Evolutionary conservation across 352 stramenopile genomes (phyloP), one percentile per base, ranked within the genome.

Genomic region (Phytophthora idaei): DNA sequence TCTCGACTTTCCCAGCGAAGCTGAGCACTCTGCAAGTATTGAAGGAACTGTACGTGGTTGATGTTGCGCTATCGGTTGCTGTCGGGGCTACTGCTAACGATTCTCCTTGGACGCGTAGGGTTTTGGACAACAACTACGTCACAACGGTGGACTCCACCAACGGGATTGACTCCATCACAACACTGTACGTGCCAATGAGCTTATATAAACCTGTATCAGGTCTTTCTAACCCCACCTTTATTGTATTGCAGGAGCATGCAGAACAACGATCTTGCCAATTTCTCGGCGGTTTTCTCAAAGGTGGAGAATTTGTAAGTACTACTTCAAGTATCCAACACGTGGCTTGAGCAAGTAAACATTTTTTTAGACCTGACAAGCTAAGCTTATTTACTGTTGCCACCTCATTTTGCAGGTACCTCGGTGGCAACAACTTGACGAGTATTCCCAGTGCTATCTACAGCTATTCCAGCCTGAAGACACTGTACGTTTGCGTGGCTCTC

Each of bases 231-330:
- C 9, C 10, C 14, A 5, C 5, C 15, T 36, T 36, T 31, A 10
- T 8, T 49, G 14, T 44, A 41, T 46, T 39, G 2, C 45, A 70
- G 64, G 47, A 90, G 78, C 45, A 67, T 90, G 44, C 78, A 75
- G 12, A 71, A 89, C 54, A 90, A 90, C 70, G 78, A 87, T 41
- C 72, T 88, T 53, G 69, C 62, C 32, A 70, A 70, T 29, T 90
- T 77, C 60, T 76, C 76, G 1, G 66, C 66, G 52, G 84, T 86
- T 52, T 89, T 81, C 63, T 60, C 77, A 0, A 73, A 75, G 31
- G 57, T 90, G 34, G 52, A 68, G 25, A 37, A 45, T 7, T 5
- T 68, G 52, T 68, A 68, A 41, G 61, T 48, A 28, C 14, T 7
- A 21, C 21, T 21, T 21, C 21, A 21, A 21, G 21, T 21, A 21